Evolutionary conservation across 139 green algal genomes (phyloP).

Genomic region (Asterochloris erici): DNA sequence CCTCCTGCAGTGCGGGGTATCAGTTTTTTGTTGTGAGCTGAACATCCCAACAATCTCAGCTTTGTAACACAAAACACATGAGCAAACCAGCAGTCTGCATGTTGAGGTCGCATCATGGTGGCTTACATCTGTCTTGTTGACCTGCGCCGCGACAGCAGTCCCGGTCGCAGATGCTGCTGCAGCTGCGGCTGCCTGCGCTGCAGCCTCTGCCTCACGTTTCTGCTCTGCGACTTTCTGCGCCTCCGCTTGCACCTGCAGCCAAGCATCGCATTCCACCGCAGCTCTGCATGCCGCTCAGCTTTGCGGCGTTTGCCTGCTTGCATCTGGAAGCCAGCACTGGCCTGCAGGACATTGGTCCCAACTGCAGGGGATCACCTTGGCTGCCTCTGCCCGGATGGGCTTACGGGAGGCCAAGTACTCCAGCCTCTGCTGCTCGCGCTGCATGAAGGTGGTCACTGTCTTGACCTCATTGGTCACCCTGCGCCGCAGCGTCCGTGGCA

Average conservation of each 20-base stretch:
- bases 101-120: not conserved
- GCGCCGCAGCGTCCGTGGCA: constrained; percentile 75
- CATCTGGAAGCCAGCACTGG: not conserved
- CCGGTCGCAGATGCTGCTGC: constrained; percentile 5
- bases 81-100: not conserved
- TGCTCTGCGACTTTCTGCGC: constrained; percentile 8
- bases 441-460: constrained; percentile 56
- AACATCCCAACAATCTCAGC: too few relatives aligned
- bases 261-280: too few relatives aligned
- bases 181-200: constrained; percentile 4
- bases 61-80: not conserved
- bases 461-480: constrained; percentile 64
- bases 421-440: constrained; percentile 38
- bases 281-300: not conserved
- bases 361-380: not conserved
- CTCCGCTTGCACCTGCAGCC: constrained; percentile 8
- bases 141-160: not conserved
- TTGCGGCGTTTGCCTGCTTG: not conserved
- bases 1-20: not conserved
- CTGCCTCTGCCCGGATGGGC: not conserved
- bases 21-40: not conserved
- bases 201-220: constrained; percentile 8
- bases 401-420: constrained; percentile 2
- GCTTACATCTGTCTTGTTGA: not conserved
- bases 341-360: not conserved